Conservation (phyloP, 192 early-diverging fungal species). For the Backusella australiensis region DNA sequence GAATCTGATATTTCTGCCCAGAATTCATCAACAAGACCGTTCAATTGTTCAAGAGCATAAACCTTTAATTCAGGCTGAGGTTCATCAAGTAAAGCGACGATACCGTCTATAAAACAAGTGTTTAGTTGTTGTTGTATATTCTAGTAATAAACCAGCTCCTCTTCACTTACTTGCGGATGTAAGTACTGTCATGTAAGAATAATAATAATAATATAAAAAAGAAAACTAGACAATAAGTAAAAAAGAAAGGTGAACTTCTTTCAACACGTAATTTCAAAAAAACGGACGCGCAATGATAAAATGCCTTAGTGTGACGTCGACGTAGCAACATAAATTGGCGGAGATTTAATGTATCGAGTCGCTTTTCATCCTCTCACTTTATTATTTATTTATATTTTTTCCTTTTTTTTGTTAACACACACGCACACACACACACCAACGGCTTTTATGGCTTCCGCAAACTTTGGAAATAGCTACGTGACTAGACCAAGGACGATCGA, state of each 20-base stretch:
- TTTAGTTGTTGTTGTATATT: not conserved
- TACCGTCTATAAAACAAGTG: conserved; percentile 60
- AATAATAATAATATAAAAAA: not conserved
- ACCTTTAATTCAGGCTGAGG: conserved; percentile 86
- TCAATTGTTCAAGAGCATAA: conserved; percentile 91
- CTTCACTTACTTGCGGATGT: conserved; percentile 32
- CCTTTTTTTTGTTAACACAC: not conserved
- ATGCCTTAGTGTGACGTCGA: not conserved
- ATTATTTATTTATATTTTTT: conserved; percentile 1
- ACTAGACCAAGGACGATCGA: conserved; percentile 37
- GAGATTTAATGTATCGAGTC: not conserved
- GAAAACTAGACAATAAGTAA: not conserved
- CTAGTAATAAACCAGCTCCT: not conserved
- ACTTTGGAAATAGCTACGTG: conserved; percentile 20
- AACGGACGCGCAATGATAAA: conserved; percentile 3
- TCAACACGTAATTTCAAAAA: conserved; percentile 7
- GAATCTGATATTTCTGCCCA: conserved; percentile 99
- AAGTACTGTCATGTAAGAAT: conserved; percentile 15
- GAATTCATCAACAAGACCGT: conserved; percentile 87
- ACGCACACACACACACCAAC: not conserved
- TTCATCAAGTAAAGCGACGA: conserved; percentile 94
- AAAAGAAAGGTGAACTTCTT: not conserved
- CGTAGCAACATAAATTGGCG: not conserved
- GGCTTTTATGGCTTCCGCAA: conserved; percentile 11
- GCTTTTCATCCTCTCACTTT: not conserved